phyloP scores from a whole-genome alignment of 805 yeast genomes.

The Hanseniaspora hatyaiensis region DNA sequence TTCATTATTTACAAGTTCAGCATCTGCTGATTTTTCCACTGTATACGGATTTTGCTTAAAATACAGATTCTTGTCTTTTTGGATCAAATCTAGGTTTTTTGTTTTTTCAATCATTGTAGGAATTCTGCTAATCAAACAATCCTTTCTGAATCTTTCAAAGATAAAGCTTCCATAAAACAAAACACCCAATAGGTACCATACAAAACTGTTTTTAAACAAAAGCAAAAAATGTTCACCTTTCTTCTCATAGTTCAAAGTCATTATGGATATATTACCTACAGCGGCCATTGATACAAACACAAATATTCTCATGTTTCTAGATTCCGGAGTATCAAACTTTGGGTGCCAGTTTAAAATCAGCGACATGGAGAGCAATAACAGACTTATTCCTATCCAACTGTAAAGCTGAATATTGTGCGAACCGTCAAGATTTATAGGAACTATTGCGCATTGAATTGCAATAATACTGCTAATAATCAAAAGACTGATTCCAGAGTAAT shows the following conservation, averaged over 20 bases:
- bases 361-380: constrained; percentile 55
- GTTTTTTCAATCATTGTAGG: constrained; percentile 31
- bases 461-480: constrained; percentile 81
- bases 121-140: constrained; percentile 43
- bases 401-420: background rate
- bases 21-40: background rate
- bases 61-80: constrained; percentile 29
- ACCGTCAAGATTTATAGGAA: background rate
- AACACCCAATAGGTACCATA: constrained; percentile 72
- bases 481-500: constrained; percentile 86
- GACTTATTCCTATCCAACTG: background rate
- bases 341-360: constrained; percentile 85
- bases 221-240: constrained; percentile 31
- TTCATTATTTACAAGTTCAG: background rate
- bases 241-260: constrained; percentile 11
- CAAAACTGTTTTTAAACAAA: constrained; percentile 45
- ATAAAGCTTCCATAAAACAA: constrained; percentile 74
- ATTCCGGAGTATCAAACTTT: constrained; percentile 74
- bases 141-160: constrained; percentile 80
- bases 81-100: constrained; percentile 26
- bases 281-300: constrained; percentile 71
- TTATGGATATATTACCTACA: constrained; percentile 58
- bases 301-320: constrained; percentile 63
- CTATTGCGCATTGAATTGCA: constrained; percentile 52
- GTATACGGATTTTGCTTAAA: constrained; percentile 35